A percentile compares a stretch with the other conserved stretches of the same genome.
Conservation (phyloP, 2,329 filamentous ascomycete genomes). For the Fusarium stilboides region DNA sequence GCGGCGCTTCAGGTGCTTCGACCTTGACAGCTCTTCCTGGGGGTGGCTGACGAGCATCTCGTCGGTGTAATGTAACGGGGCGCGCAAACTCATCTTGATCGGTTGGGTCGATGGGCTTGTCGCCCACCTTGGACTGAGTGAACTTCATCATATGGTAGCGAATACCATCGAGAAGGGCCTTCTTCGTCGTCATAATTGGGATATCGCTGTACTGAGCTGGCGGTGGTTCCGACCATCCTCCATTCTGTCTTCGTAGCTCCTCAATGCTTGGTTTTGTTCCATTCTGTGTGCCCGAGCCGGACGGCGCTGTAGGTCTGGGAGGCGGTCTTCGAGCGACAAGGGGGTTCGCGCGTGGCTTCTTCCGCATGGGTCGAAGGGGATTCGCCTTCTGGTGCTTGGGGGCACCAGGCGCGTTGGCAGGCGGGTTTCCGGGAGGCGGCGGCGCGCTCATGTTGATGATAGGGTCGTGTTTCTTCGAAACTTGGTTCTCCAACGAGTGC, state of each 20-base stretch:
- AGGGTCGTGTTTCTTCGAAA: slow-evolving; percentile 4
- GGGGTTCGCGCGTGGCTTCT: slow-evolving; percentile 69
- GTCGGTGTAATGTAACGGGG: slow-evolving; percentile 89
- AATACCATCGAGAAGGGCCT: slow-evolving; percentile 81
- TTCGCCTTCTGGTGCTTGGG: slow-evolving; percentile 53
- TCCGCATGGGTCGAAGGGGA: slow-evolving; percentile 59
- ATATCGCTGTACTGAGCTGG: slow-evolving; percentile 66
- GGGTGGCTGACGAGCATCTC: slow-evolving; percentile 82
- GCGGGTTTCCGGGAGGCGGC: slow-evolving; percentile 51
- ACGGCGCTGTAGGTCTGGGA: slow-evolving; percentile 46
- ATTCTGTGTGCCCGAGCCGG: slow-evolving; percentile 46
- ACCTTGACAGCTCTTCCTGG: slow-evolving; percentile 76
- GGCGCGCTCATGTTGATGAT: slow-evolving; percentile 61
- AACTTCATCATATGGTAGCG: slow-evolving; percentile 92
- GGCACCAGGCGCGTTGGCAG: slow-evolving; percentile 51
- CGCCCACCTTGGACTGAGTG: slow-evolving; percentile 67
- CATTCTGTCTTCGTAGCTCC: slow-evolving; percentile 62
- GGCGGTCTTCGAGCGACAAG: slow-evolving; percentile 70
- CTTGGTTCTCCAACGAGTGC: slow-evolving; percentile 1
- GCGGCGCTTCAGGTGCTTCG: slow-evolving; percentile 62
- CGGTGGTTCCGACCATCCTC: slow-evolving; percentile 71
- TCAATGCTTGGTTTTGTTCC: slow-evolving; percentile 57
- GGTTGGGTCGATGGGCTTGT: slow-evolving; percentile 77
- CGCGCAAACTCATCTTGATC: slow-evolving; percentile 86
- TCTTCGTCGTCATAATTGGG: slow-evolving; percentile 87